phyloP scores from a whole-genome alignment of 805 yeast genomes.

The Candida taoyuanica region DNA sequence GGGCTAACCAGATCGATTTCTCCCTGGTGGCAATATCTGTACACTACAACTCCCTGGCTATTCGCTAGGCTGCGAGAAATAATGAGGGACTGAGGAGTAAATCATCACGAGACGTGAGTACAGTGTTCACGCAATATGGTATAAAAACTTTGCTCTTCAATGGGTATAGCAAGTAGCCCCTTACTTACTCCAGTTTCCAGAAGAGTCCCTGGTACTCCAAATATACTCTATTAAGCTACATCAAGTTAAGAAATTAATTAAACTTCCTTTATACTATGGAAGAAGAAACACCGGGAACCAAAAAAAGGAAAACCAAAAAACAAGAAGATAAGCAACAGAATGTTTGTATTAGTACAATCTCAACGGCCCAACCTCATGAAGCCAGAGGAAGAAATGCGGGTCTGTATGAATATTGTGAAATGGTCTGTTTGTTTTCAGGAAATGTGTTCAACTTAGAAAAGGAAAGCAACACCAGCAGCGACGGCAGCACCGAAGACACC shows the following conservation, averaged over 20 bases:
- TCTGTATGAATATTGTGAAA: constrained; percentile 6
- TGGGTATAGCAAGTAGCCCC: too few relatives aligned
- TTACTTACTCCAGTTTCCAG: too few relatives aligned
- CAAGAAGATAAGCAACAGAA: constrained; percentile 13
- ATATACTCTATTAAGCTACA: neutral
- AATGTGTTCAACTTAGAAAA: constrained; percentile 33
- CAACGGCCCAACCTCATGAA: constrained; percentile 1
- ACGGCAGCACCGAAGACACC: constrained; percentile 80
- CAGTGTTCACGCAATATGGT: too few relatives aligned
- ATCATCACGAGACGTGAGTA: too few relatives aligned
- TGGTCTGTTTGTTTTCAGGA: constrained; percentile 11
- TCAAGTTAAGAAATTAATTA: constrained; percentile 1
- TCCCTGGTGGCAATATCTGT: too few relatives aligned
- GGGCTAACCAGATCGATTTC: too few relatives aligned
- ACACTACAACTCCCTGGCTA: too few relatives aligned
- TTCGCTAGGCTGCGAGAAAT: too few relatives aligned
- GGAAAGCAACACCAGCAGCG: constrained; percentile 70
- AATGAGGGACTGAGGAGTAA: too few relatives aligned
- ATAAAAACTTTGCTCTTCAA: too few relatives aligned
- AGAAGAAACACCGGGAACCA: constrained; percentile 13
- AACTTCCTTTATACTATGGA: constrained; percentile 4
- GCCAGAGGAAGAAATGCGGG: constrained; percentile 1
- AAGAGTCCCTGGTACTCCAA: neutral
- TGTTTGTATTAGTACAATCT: constrained; percentile 15
- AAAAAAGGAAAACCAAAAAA: constrained; percentile 11